phyloP scores from a whole-genome alignment of 768 basidiomycete species.

The Roridomyces roridus region DNA sequence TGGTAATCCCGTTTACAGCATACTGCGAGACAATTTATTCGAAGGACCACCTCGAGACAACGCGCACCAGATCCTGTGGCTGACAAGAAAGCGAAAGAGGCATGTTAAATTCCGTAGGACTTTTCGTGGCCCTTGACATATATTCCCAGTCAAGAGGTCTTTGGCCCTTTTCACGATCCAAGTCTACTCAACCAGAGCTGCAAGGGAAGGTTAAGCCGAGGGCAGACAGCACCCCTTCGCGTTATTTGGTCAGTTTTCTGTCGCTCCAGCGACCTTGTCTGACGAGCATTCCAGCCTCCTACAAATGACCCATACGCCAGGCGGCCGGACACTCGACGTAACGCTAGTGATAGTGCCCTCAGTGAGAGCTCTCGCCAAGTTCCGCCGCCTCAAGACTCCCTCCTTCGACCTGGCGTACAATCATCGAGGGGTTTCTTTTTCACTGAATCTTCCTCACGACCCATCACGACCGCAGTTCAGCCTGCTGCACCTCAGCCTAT shows the following conservation, averaged over 20 bases:
- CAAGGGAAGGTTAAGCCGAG: conserved; percentile 6
- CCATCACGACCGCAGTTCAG: no score
- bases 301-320: background rate
- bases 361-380: background rate
- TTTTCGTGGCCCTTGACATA: background rate
- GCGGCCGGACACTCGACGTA: conserved; percentile 19
- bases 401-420: background rate
- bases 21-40: conserved; percentile 5
- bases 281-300: conserved; percentile 3
- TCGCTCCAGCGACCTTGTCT: background rate
- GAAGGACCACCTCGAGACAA: conserved; percentile 2
- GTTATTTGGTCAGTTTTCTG: conserved; percentile 2
- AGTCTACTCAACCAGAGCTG: conserved; percentile 16
- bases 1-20: background rate
- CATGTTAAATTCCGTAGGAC: background rate
- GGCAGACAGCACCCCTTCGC: conserved; percentile 22
- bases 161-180: conserved; percentile 25
- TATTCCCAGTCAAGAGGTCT: conserved; percentile 17
- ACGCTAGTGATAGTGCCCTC: conserved; percentile 21
- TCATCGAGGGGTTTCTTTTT: conserved; percentile 17
- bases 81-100: conserved; percentile 23
- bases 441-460: conserved; percentile 9
- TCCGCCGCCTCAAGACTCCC: background rate
- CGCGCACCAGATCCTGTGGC: background rate
- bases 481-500: background rate